phyloP scores from a whole-genome alignment of 306 rosid genomes.

The Gleditsia sinensis region DNA sequence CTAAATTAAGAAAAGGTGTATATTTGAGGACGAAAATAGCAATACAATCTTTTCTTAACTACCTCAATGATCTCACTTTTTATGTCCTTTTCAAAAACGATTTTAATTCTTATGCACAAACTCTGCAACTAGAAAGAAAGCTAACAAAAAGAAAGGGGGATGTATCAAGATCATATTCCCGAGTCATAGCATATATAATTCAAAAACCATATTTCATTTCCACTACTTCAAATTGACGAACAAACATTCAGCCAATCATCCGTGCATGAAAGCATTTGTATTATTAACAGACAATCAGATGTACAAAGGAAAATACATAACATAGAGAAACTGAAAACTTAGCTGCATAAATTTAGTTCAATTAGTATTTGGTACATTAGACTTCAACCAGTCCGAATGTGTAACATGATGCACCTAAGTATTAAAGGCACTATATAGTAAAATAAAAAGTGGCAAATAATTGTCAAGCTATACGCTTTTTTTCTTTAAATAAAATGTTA shows the following conservation, averaged over 20 bases:
- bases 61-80: conserved; percentile 1
- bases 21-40: no score
- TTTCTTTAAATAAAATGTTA: conserved; percentile 32
- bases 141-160: background rate
- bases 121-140: background rate
- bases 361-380: background rate
- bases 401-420: conserved; percentile 10
- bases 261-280: background rate
- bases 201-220: background rate
- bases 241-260: background rate
- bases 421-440: conserved; percentile 17
- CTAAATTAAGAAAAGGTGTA: no score
- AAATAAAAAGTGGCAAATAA: background rate
- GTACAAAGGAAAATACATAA: background rate
- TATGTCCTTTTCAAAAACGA: background rate
- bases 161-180: background rate
- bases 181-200: background rate
- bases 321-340: background rate
- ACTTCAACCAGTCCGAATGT: conserved; percentile 1
- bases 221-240: background rate
- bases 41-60: background rate
- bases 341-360: background rate
- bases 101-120: background rate
- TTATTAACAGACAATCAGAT: background rate
- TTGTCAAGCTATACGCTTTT: conserved; percentile 1